Conservation (phyloP, 192 early-diverging fungal genomes). For the Podochytrium sp. region DNA sequence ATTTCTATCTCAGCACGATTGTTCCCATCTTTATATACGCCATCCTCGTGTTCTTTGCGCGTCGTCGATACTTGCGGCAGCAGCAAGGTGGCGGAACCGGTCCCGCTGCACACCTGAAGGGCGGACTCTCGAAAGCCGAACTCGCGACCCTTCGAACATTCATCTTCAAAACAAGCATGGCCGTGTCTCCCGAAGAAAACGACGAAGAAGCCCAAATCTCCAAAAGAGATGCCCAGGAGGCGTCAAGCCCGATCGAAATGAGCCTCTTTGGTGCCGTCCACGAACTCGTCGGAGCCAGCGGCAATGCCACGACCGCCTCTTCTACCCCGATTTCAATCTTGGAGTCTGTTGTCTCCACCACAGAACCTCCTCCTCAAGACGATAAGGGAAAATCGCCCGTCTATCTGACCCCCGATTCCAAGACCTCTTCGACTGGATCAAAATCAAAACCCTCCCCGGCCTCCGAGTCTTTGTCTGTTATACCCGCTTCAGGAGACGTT, state of each 20-base stretch:
- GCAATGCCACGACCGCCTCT: background rate
- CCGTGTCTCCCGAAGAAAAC: conserved; percentile 26
- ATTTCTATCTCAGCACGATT: conserved; percentile 34
- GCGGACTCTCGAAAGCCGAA: conserved; percentile 33
- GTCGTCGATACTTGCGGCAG: conserved; percentile 11
- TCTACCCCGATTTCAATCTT: background rate
- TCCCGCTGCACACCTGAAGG: conserved; percentile 33
- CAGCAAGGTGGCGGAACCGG: conserved; percentile 26
- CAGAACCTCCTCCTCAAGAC: background rate
- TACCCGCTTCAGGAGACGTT: background rate
- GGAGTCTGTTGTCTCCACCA: background rate
- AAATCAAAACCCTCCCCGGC: background rate
- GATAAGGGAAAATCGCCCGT: conserved; percentile 26
- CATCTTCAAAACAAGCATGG: conserved; percentile 24
- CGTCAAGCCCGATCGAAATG: too few species aligned
- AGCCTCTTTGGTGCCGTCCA: too few species aligned
- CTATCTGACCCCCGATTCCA: background rate
- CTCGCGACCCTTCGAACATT: conserved; percentile 35
- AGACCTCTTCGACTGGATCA: too few species aligned
- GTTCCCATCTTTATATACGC: conserved; percentile 30
- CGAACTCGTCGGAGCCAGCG: too few species aligned
- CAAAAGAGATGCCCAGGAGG: too few species aligned
- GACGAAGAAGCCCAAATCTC: conserved; percentile 17
- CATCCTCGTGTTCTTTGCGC: conserved; percentile 23
- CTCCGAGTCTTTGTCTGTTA: background rate